A percentile compares a stretch with the other conserved stretches of the same genome.
Conservation (phyloP, 441 rosid species). For the Monsonia emarginata region DNA sequence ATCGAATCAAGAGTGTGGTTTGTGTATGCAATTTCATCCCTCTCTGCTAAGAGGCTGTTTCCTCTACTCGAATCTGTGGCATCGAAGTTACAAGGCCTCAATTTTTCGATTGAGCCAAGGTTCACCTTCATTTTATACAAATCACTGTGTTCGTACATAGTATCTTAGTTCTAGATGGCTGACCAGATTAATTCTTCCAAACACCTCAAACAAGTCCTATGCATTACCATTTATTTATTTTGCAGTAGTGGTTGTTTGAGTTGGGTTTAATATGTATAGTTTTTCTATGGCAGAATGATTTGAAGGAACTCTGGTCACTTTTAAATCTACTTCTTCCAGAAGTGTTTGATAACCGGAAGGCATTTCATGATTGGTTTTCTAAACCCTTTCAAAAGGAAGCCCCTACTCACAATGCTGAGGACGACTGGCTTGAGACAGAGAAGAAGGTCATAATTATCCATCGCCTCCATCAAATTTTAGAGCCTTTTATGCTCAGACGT, state of each 20-base stretch:
- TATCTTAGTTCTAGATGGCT: neutral
- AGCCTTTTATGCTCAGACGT: constrained; percentile 99
- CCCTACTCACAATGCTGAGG: constrained; percentile 73
- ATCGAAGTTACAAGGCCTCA: too few relatives aligned
- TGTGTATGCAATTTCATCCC: neutral
- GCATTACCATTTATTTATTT: neutral
- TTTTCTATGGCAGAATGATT: constrained; percentile 65
- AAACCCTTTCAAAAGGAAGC: constrained; percentile 94
- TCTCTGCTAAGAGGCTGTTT: neutral
- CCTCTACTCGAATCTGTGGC: neutral
- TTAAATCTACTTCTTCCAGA: constrained; percentile 96
- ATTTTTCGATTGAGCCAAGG: neutral
- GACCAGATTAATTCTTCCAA: neutral
- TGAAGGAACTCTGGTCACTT: constrained; percentile 98
- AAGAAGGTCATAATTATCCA: constrained; percentile 97
- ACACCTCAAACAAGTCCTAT: neutral
- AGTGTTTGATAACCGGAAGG: constrained; percentile 96
- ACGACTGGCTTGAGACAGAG: constrained; percentile 99
- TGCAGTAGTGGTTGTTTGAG: neutral
- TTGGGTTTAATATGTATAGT: constrained; percentile 5
- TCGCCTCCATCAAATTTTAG: constrained; percentile 97
- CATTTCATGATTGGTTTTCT: constrained; percentile 99
- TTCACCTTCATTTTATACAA: neutral
- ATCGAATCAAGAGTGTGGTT: neutral
- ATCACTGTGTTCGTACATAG: neutral